phyloP scores from a whole-genome alignment of 495 filamentous ascomycete genomes.

The Chlorociboria aeruginascens region DNA sequence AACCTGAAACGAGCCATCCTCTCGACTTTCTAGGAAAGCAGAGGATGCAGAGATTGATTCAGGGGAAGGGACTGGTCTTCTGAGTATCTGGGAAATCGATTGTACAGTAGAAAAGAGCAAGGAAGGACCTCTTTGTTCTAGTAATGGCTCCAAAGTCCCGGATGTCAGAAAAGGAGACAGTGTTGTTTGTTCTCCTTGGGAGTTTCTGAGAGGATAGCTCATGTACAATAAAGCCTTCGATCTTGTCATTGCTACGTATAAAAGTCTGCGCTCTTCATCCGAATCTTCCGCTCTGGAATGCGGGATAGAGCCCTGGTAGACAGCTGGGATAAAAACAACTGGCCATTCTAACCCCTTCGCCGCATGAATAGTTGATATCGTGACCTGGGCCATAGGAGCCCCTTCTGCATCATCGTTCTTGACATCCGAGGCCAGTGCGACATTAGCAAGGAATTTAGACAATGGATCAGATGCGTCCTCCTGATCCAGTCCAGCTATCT shows the following conservation, averaged over 20 bases:
- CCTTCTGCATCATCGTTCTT: slow-evolving; percentile 46
- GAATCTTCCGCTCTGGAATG: slow-evolving; percentile 85
- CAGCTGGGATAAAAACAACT: slow-evolving; percentile 85
- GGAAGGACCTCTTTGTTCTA: slow-evolving; percentile 46
- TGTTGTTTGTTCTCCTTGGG: slow-evolving; percentile 48
- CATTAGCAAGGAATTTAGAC: slow-evolving; percentile 77
- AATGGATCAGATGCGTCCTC: slow-evolving; percentile 55
- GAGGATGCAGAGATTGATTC: slow-evolving; percentile 34
- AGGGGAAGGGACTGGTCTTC: slow-evolving; percentile 39
- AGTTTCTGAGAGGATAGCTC: slow-evolving; percentile 61
- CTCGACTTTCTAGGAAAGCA: slow-evolving; percentile 29
- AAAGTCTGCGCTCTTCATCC: slow-evolving; percentile 78
- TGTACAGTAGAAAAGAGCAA: slow-evolving; percentile 42
- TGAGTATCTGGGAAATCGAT: slow-evolving; percentile 50
- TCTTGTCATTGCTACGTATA: slow-evolving; percentile 98
- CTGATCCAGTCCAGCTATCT: slow-evolving; percentile 66
- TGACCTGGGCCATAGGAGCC: slow-evolving; percentile 54
- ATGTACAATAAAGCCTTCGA: slow-evolving; percentile 87
- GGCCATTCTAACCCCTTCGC: slow-evolving; percentile 98
- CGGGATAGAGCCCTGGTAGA: slow-evolving; percentile 86
- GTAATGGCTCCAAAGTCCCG: slow-evolving; percentile 31
- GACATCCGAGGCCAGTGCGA: slow-evolving; percentile 71
- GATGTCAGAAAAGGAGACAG: slow-evolving; percentile 51
- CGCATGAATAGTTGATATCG: slow-evolving; percentile 92
- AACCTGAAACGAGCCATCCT: slow-evolving; percentile 54